Evolutionary conservation across 2,329 filamentous ascomycete genomes (phyloP), one percentile per base, ranked within the genome.

Genomic region (Fusarium mundagurra): DNA sequence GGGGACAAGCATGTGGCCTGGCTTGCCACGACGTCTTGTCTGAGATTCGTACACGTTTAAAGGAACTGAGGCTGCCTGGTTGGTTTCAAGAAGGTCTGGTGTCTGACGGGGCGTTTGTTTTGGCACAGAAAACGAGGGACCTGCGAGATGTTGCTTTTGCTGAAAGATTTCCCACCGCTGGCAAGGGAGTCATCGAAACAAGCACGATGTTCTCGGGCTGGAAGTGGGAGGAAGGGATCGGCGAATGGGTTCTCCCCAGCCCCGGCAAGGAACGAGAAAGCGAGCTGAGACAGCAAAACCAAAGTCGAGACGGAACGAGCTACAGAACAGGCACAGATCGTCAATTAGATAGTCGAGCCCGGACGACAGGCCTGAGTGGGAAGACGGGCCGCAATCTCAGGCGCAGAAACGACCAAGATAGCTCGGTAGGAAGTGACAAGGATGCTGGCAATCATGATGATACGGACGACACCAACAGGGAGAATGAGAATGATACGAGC

Each of bases 81-180:
- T 79, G 78, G 62, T 79, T 84, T 31, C 70, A 85, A 11, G 72
- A 78, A 36, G 82, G 81, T 27, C 78, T 90, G 39, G 82, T 82
- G 36, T 80, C 81, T 6, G 86, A 88, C 36, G 84, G 84, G 4
- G 88, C 88, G 1, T 88, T 89, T 72, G 77, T 85, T 36, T 79
- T 89, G 34, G 88, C 88, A 2, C 86, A 88, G 66, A 83, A 85
- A 61, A 89, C 87, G 20, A 86, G 85, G 61, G 86, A 88, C 72
- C 80, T 90, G 12, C 82, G 85, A 33, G 88, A 90, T 72, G 83
- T 90, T 45, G 85, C 85, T 16, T 89, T 87, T 74, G 88, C 88
- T 7, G 88, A 90, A 72, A 83, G 80, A 36, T 80, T 88, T 33
- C 64, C 74, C 29, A 63, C 48, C 12, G 63, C 69, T 29, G 57